Base-by-base conservation (phyloP, 2,329 filamentous ascomycete species). In the Diaporthe nobilis region DNA sequence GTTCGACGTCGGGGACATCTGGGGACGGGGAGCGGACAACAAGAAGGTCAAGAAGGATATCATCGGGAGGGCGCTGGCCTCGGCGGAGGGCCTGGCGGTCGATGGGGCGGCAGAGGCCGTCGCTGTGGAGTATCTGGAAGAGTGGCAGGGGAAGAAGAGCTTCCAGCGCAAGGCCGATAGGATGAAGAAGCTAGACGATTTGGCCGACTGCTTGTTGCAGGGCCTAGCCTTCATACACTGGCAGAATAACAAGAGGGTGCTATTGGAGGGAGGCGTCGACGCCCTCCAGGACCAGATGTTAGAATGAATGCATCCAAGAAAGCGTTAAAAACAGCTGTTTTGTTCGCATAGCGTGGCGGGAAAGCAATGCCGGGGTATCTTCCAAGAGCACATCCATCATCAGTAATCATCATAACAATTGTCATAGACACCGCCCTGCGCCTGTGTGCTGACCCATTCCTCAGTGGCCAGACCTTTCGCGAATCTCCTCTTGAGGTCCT, bases 171-270 rank as follows among this genome's bases (percentile, higher is more conserved):
- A 77, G 76, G 81, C 39, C 75, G 79, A 80, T 74, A 80, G 79
- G 75, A 78, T 81, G 67, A 82, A 78, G n/a, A 97, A 97, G 83
- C 83, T 96, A 72, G 95, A 97, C 83, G 95, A 97, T 85, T 84
- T 97, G 68, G 93, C 94, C 0, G 95, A 97, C 85, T 94, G 92
- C 81, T 85, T 97, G 37, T 82, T 97, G 72, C 95, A 97, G 82
- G 95, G 92, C 2, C 87, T 95, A 75, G 92, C 94, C 3, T 96
- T 94, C 92, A 83, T 95, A 51, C 88, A 92, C 76, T 97, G 95
- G 95, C 91, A 95, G 81, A 85, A 87, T 79, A 94, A 94, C 79
- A 85, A 84, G 77, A 81, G 80, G 37, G 78, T 78, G 17, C 79
- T 86, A 1, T 74, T 82, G 4, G 77, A 78, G 17, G 71, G 82